Evolutionary conservation across 148 eudicot genomes (phyloP).

Genomic region (Drosera capensis): DNA sequence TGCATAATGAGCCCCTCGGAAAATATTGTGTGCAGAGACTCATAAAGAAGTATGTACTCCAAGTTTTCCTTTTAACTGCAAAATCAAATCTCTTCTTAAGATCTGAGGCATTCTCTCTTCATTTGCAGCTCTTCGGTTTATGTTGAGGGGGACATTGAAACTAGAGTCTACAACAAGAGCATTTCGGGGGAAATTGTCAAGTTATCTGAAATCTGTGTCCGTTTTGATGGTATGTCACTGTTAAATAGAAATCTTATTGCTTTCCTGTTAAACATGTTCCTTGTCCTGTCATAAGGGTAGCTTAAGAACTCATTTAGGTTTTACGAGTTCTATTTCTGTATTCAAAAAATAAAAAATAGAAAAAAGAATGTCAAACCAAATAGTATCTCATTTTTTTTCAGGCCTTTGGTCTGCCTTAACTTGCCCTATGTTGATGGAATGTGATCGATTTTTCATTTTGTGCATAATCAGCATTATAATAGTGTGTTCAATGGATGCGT

Average conservation of each 20-base stretch:
- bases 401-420: no score
- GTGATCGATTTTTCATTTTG: no score
- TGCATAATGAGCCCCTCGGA: slow-evolving; percentile 74
- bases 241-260: background rate
- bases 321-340: no score
- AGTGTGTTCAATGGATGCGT: no score
- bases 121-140: slow-evolving; percentile 77
- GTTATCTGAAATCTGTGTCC: slow-evolving; percentile 81
- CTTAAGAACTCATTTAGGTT: background rate
- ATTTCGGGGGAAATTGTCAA: slow-evolving; percentile 62
- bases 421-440: no score
- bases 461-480: no score
- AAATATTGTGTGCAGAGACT: slow-evolving; percentile 82
- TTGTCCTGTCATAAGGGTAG: background rate
- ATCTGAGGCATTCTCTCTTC: slow-evolving; percentile 3
- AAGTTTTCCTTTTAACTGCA: background rate
- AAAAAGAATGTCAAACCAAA: no score
- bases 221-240: slow-evolving; percentile 54
- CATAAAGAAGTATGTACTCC: slow-evolving; percentile 44
- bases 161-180: slow-evolving; percentile 75
- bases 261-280: background rate
- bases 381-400: no score
- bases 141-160: slow-evolving; percentile 94
- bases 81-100: background rate
- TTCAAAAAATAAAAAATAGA: no score